Evolutionary conservation across 345 rosid species (phyloP), one percentile per base, ranked within the genome.

Genomic region (Eucalyptus rudis): DNA sequence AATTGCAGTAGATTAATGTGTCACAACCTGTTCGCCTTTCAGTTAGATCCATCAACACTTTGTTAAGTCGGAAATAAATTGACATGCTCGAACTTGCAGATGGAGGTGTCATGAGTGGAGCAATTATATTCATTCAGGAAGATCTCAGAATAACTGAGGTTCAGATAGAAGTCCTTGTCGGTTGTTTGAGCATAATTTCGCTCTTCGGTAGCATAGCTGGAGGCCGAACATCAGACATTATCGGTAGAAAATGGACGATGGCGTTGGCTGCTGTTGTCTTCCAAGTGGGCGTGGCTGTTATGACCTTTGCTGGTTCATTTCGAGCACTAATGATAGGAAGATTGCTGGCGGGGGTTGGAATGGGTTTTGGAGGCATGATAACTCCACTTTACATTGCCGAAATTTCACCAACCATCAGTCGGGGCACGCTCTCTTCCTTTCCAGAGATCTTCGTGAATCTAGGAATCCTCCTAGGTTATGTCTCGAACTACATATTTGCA

Each of bases 51-150:
- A 16, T 22, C 52, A 58, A 64, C 76, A n/a, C 58, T 29, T 85
- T 49, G 1, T 49, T 47, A 16, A 31, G 36, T 85, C 0, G 15
- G 13, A 45, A 14, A 85, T 5, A 0, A 47, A 52, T 47, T 33
- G 3, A 36, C n/a, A 20, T 85, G 31, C 52, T 85, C 22, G 58
- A 85, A 36, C 45, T 92, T 22, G 89, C 97, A 97, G 99, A 96
- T 96, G 97, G 95, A n/a, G 99, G 99, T 66, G 98, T 97, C 36
- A 97, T 97, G 99, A 97, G 99, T 88, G 98, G 99, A 91, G 99
- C 99, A 86, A 94, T 97, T 91, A 91, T 96, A 89, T 97, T 96
- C 90, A 97, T 97, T 87, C 95, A 96, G 88, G 93, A 97, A 92
- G 98, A 96, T 89, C 92, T 97, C 50, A 94, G 94, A 17, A 95